A percentile compares a stretch with the other conserved stretches of the same genome.
Evolutionary conservation across 176 grass and related monocot species (phyloP).

Genomic region (Zea luxurians): DNA sequence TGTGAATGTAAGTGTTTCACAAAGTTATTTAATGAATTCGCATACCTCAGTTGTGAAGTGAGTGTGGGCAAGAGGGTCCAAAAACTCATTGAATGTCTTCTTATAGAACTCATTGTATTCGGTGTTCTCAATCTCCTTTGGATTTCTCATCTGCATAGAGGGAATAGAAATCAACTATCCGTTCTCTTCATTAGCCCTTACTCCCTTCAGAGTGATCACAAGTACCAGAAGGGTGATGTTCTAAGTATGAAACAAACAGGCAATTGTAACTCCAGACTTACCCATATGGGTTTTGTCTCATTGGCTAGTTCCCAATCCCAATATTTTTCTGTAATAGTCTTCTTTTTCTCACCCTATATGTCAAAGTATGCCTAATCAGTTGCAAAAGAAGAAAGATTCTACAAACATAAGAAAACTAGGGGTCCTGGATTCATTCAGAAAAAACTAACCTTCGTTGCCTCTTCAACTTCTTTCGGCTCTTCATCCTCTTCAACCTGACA

Average conservation of each 20-base stretch:
- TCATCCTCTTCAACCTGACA: conserved; percentile 68
- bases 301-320: conserved; percentile 93
- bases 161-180: conserved; percentile 17
- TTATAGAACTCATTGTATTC: conserved; percentile 91
- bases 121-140: conserved; percentile 62
- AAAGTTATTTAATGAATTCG: conserved; percentile 13
- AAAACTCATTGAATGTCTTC: conserved; percentile 89
- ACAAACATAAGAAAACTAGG: neutral
- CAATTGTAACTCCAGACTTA: conserved; percentile 31
- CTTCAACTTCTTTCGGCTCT: conserved; percentile 71
- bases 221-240: conserved; percentile 4
- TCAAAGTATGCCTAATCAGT: conserved; percentile 1
- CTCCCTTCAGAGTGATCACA: neutral
- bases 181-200: neutral
- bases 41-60: conserved; percentile 81
- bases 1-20: neutral
- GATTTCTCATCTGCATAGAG: conserved; percentile 66
- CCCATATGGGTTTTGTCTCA: conserved; percentile 91
- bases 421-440: neutral
- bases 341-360: conserved; percentile 60
- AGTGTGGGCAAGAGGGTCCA: conserved; percentile 70
- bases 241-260: neutral
- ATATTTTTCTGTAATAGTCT: conserved; percentile 81
- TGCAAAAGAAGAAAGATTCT: neutral
- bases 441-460: conserved; percentile 45